Evolutionary conservation across 2,329 filamentous ascomycete genomes (phyloP).

Genomic region (Botrytis cinerea): DNA sequence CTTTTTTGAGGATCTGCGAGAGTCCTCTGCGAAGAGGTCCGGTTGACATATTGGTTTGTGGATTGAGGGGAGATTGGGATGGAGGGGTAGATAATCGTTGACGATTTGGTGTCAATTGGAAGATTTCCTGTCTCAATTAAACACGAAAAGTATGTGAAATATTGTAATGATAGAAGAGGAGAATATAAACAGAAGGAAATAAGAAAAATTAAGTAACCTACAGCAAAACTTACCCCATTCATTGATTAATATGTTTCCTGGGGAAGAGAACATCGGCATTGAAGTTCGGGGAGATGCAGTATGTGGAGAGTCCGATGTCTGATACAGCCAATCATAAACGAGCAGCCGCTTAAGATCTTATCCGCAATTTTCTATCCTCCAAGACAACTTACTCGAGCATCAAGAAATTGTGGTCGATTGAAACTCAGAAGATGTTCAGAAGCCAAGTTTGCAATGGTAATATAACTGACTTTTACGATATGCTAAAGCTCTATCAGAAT

Average conservation of each 20-base stretch:
- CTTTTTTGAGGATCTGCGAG: conserved; percentile 74
- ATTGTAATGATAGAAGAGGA: not conserved
- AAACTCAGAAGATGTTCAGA: not conserved
- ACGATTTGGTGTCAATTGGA: not conserved
- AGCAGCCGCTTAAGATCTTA: conserved; percentile 10
- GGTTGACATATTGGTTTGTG: conserved; percentile 28
- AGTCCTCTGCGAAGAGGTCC: conserved; percentile 61
- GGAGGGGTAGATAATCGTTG: conserved; percentile 8
- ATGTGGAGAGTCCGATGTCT: conserved; percentile 4
- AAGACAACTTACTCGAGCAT: not conserved
- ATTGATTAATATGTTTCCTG: conserved; percentile 7
- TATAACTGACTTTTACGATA: rapidly evolving
- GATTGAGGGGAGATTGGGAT: not conserved
- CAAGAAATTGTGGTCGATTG: not conserved
- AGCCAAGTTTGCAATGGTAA: not conserved
- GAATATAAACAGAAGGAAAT: not conserved
- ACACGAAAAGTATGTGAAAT: not conserved
- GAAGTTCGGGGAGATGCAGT: conserved; percentile 2
- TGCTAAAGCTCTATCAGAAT: not conserved
- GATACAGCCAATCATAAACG: conserved; percentile 1
- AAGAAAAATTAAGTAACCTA: not conserved
- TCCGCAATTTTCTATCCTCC: not conserved
- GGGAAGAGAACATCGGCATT: conserved; percentile 21
- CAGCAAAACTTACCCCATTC: conserved; percentile 12
- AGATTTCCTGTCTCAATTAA: not conserved